Evolutionary conservation across 495 filamentous ascomycete genomes (phyloP).

Genomic region (Neurospora hispaniola): DNA sequence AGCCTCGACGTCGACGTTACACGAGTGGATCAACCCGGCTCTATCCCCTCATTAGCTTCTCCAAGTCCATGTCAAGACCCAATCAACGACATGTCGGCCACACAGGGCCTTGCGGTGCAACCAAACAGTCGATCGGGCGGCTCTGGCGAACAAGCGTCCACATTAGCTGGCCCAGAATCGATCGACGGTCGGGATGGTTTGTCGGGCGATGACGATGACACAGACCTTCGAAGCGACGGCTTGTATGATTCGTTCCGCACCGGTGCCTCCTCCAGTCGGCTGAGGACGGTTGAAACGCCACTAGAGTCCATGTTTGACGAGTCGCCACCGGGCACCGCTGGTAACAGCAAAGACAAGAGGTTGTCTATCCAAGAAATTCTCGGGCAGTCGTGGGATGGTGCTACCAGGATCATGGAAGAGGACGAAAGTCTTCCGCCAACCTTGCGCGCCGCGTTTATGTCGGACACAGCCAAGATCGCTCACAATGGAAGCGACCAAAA

Average conservation of each 20-base stretch:
- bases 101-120: constrained; percentile 15
- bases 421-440: constrained; percentile 52
- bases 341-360: constrained; percentile 45
- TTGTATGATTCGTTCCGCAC: constrained; percentile 88
- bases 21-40: constrained; percentile 30
- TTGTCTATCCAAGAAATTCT: constrained; percentile 46
- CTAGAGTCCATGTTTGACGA: constrained; percentile 86
- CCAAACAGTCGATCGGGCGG: constrained; percentile 18
- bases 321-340: constrained; percentile 44
- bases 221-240: constrained; percentile 78
- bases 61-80: constrained; percentile 15
- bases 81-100: constrained; percentile 18
- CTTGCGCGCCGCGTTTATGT: constrained; percentile 27
- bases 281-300: constrained; percentile 43
- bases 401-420: constrained; percentile 53
- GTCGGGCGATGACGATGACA: constrained; percentile 76
- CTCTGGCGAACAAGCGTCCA: constrained; percentile 60
- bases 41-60: constrained; percentile 19
- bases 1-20: constrained; percentile 46
- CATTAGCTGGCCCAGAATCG: constrained; percentile 67
- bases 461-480: constrained; percentile 10
- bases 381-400: constrained; percentile 35
- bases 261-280: constrained; percentile 50
- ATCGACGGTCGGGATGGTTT: constrained; percentile 61
- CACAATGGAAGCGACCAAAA: constrained; percentile 6